Evolutionary conservation across 2,329 filamentous ascomycete species (phyloP).

Genomic region (Sclerotiophoma versabilis): DNA sequence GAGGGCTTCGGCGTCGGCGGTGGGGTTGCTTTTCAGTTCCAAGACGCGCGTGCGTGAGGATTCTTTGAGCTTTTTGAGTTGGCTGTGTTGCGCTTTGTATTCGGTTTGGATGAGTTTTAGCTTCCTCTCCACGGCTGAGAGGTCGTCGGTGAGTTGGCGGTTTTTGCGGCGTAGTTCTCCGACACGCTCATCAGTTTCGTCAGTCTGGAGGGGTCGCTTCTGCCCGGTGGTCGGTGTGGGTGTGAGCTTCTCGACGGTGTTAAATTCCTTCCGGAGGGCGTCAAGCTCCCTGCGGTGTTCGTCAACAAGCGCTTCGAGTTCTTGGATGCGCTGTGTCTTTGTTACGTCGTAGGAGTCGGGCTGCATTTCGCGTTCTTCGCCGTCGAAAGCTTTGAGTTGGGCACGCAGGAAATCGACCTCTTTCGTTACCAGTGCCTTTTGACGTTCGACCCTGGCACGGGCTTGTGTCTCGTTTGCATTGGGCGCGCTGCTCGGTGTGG

Average conservation of each 20-base stretch:
- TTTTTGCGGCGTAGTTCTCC: slow-evolving; percentile 88
- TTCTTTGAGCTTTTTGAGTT: slow-evolving; percentile 72
- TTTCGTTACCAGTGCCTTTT: slow-evolving; percentile 83
- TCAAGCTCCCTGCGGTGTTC: slow-evolving; percentile 84
- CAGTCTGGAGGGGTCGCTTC: slow-evolving; percentile 70
- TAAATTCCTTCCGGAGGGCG: slow-evolving; percentile 75
- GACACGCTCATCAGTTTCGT: slow-evolving; percentile 71
- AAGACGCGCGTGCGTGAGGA: slow-evolving; percentile 82
- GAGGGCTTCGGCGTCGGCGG: slow-evolving; percentile 81
- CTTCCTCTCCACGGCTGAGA: slow-evolving; percentile 73
- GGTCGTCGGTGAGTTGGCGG: slow-evolving; percentile 80
- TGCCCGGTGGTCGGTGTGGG: slow-evolving; percentile 54
- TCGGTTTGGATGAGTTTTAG: slow-evolving; percentile 77
- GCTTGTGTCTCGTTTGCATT: slow-evolving; percentile 67
- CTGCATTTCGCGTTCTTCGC: slow-evolving; percentile 86
- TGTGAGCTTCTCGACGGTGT: slow-evolving; percentile 64
- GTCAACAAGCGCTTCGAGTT: slow-evolving; percentile 86
- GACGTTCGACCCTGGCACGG: slow-evolving; percentile 79
- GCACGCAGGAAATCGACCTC: slow-evolving; percentile 94
- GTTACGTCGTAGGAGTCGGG: slow-evolving; percentile 78
- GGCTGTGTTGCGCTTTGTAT: slow-evolving; percentile 73
- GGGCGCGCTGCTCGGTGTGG: slow-evolving; percentile 46
- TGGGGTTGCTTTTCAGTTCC: slow-evolving; percentile 90
- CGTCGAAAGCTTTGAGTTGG: slow-evolving; percentile 85
- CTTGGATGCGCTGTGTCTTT: slow-evolving; percentile 75